A percentile compares a stretch with the other conserved stretches of the same genome.
phyloP scores from a whole-genome alignment of 345 rosid genomes.

The Pistacia vera region DNA sequence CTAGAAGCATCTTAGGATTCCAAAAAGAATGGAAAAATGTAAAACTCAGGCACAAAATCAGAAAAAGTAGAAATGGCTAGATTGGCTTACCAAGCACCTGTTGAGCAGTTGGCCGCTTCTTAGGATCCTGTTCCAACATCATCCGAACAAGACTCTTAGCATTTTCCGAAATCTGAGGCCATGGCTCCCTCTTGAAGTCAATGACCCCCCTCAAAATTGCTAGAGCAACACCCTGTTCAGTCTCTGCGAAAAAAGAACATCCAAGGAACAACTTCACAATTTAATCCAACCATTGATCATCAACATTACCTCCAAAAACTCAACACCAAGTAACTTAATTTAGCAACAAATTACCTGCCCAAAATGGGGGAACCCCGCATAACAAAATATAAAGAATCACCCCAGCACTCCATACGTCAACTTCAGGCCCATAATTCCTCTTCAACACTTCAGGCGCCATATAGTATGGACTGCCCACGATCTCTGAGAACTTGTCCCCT shows the following conservation, averaged over 20 bases:
- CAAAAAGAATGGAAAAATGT: too few relatives aligned
- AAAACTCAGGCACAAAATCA: background rate
- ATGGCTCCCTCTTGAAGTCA: constrained; percentile 91
- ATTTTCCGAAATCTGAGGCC: constrained; percentile 92
- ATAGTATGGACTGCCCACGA: constrained; percentile 96
- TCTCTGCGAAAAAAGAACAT: constrained; percentile 48
- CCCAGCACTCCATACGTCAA: constrained; percentile 96
- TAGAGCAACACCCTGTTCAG: constrained; percentile 97
- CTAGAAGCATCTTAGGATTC: too few relatives aligned
- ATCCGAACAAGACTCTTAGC: constrained; percentile 87
- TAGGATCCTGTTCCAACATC: constrained; percentile 87
- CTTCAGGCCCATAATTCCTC: constrained; percentile 88
- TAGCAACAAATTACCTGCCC: constrained; percentile 63
- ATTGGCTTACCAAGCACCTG: constrained; percentile 79
- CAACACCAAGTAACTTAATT: constrained; percentile 1
- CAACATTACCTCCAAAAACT: constrained; percentile 3
- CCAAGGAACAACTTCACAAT: constrained; percentile 8
- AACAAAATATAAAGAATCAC: constrained; percentile 83
- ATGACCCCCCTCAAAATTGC: constrained; percentile 85
- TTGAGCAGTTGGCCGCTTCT: constrained; percentile 76
- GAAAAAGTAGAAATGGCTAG: background rate
- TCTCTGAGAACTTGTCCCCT: constrained; percentile 85
- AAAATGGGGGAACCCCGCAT: constrained; percentile 95
- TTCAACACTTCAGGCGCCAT: constrained; percentile 97
- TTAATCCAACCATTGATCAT: constrained; percentile 1